Evolutionary conservation across 2,329 filamentous ascomycete species (phyloP), one percentile per base, ranked within the genome.

Genomic region (Cladophialophora yegresii): DNA sequence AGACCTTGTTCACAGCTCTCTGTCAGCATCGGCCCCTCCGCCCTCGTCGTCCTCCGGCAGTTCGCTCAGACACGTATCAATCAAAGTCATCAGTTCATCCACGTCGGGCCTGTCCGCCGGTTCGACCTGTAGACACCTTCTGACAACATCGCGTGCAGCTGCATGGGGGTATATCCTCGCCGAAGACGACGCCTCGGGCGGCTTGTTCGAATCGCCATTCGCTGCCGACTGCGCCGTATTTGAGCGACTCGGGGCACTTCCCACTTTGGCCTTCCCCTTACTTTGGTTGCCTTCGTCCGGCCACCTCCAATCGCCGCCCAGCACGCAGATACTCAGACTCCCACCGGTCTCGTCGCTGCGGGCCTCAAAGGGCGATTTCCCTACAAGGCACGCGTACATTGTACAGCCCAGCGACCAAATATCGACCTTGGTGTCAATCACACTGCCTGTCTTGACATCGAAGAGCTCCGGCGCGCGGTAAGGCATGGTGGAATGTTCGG

Each of bases 331-430:
- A 71, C 90, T 96, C 69, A 99, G 80, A 69, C 90, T 95, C 51
- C 95, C 95, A 69, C 95, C 95, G 0, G 95, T 98, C 81, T 99
- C 93, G 76, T 99, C 95, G 70, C 89, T 93, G 66, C 95, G 89
- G 75, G 93, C 91, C 81, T 99, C 95, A 73, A 99, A 99, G 1
- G 95, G 95, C 13, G 91, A 96, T 78, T 99, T 98, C 69, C 95
- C 95, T 30, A 98, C 92, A 9, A 99, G 84, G 74, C 95, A 98
- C 43, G 95, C 95, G 78, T 96, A 99, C 51, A 99, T 83, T n/a
- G 95, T 98, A 81, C 95, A 98, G 58, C 95, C 95, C 23, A 99
- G 81, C 16, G 91, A 96, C 95, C 95, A 99, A 70, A 99, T 96
- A 77, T 99, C 95, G 47, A 96, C 92, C 76, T 97, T 97, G 12